Percentiles rank a stretch among this genome's conserved stretches.
Conservation (phyloP, 371 early-diverging fungal species). For the Mucor saturninus region DNA sequence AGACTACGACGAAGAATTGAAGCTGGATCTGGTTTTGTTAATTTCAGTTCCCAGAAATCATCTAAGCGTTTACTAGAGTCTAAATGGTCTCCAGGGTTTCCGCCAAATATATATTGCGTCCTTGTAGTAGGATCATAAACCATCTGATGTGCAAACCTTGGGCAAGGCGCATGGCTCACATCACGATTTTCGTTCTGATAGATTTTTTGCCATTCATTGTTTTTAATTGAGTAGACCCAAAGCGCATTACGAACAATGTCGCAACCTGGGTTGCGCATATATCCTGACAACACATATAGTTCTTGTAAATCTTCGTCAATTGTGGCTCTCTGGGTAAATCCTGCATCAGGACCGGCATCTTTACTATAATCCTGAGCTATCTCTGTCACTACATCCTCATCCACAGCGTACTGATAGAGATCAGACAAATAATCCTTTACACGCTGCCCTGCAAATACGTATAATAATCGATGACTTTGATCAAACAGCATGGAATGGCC, state of each 20-base stretch:
- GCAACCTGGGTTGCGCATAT: slow-evolving; percentile 31
- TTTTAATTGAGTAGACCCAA: slow-evolving; percentile 75
- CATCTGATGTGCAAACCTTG: slow-evolving; percentile 89
- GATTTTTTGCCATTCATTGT: slow-evolving; percentile 75
- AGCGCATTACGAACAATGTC: slow-evolving; percentile 73
- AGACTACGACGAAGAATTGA: slow-evolving; percentile 65
- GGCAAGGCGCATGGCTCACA: slow-evolving; percentile 63
- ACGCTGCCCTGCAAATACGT: slow-evolving; percentile 90
- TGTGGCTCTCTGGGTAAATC: slow-evolving; percentile 87
- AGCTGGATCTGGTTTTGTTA: slow-evolving; percentile 63
- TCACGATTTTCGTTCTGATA: slow-evolving; percentile 72
- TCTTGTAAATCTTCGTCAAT: slow-evolving; percentile 79
- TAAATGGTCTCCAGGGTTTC: slow-evolving; percentile 77
- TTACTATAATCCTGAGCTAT: slow-evolving; percentile 72
- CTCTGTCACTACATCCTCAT: slow-evolving; percentile 73
- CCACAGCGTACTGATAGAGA: slow-evolving; percentile 82
- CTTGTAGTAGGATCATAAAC: slow-evolving; percentile 69
- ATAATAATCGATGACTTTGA: slow-evolving; percentile 69
- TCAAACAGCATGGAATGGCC: slow-evolving; percentile 93
- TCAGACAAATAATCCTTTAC: slow-evolving; percentile 78
- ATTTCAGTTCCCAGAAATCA: slow-evolving; percentile 85
- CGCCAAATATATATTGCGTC: slow-evolving; percentile 86
- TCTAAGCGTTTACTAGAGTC: slow-evolving; percentile 67
- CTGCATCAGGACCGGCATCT: slow-evolving; percentile 75
- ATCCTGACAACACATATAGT: slow-evolving; percentile 81